Conservation (phyloP, 2,329 filamentous ascomycete genomes). For the Phialophora chinensis region DNA sequence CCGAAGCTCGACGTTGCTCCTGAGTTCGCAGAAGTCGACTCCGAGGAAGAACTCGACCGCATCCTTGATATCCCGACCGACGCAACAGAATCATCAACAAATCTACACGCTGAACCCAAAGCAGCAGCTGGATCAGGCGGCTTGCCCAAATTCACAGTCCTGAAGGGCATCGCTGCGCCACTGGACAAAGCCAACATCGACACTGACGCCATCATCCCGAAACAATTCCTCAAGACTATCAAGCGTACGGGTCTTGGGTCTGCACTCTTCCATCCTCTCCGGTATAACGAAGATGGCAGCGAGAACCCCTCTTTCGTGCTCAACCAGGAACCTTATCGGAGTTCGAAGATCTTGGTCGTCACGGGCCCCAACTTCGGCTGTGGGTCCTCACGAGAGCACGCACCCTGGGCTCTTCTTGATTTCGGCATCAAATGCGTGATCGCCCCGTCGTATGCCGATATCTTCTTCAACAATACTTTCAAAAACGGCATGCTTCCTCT, state of each 20-base stretch:
- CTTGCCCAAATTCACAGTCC: constrained; percentile 80
- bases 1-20: constrained; percentile 66
- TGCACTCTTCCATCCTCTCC: constrained; percentile 84
- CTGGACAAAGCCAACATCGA: constrained; percentile 90
- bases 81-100: constrained; percentile 64
- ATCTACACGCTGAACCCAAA: constrained; percentile 57
- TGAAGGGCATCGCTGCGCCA: constrained; percentile 86
- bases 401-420: constrained; percentile 94
- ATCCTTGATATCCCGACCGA: constrained; percentile 69
- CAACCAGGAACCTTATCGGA: constrained; percentile 85
- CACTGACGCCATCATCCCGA: constrained; percentile 99
- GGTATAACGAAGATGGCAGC: constrained; percentile 74
- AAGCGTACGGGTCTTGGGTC: constrained; percentile 92
- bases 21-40: constrained; percentile 59
- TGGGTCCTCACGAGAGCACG: constrained; percentile 89
- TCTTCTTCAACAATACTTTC: constrained; percentile 99
- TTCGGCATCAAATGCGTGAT: constrained; percentile 96
- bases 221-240: constrained; percentile 99
- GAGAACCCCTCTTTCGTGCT: constrained; percentile 85
- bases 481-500: constrained; percentile 99
- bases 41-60: constrained; percentile 68
- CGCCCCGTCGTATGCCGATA: constrained; percentile 84
- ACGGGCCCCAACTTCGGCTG: constrained; percentile 96
- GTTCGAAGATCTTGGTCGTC: constrained; percentile 86
- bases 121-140: constrained; percentile 62